Evolutionary conservation across 176 grass and related monocot species (phyloP).

Genomic region (Eragrostis curvula): DNA sequence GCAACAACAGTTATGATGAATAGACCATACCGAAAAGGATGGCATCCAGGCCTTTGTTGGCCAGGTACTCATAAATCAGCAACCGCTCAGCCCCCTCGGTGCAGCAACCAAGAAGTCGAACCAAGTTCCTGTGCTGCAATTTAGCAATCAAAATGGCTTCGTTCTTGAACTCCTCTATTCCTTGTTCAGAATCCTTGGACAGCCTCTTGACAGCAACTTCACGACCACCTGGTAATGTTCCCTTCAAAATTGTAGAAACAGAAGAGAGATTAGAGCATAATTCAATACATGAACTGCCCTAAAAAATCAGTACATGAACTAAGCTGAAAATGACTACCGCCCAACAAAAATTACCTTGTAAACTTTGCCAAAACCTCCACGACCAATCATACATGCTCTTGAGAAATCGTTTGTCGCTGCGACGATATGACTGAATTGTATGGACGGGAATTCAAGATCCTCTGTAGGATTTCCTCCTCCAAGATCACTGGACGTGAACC

Average conservation of each 20-base stretch:
- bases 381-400: slow-evolving; percentile 38
- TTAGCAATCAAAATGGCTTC: slow-evolving; percentile 46
- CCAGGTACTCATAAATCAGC: slow-evolving; percentile 55
- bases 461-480: not conserved
- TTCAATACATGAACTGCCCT: not conserved
- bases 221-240: slow-evolving; percentile 23
- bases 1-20: not conserved
- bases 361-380: slow-evolving; percentile 65
- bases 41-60: slow-evolving; percentile 45
- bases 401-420: slow-evolving; percentile 59
- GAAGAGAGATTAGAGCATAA: not conserved
- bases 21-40: slow-evolving; percentile 47
- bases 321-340: not conserved
- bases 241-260: slow-evolving; percentile 23
- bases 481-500: slow-evolving; percentile 5
- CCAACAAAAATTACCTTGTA: slow-evolving; percentile 55
- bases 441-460: slow-evolving; percentile 46
- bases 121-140: slow-evolving; percentile 51
- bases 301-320: not conserved
- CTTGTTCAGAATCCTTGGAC: slow-evolving; percentile 48
- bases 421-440: slow-evolving; percentile 43
- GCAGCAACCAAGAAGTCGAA: slow-evolving; percentile 56
- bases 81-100: slow-evolving; percentile 50
- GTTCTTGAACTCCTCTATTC: slow-evolving; percentile 53
- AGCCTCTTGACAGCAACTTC: slow-evolving; percentile 68